Evolutionary conservation across 345 rosid genomes (phyloP), one percentile per base, ranked within the genome.

Genomic region (Atalantia buxifolia): DNA sequence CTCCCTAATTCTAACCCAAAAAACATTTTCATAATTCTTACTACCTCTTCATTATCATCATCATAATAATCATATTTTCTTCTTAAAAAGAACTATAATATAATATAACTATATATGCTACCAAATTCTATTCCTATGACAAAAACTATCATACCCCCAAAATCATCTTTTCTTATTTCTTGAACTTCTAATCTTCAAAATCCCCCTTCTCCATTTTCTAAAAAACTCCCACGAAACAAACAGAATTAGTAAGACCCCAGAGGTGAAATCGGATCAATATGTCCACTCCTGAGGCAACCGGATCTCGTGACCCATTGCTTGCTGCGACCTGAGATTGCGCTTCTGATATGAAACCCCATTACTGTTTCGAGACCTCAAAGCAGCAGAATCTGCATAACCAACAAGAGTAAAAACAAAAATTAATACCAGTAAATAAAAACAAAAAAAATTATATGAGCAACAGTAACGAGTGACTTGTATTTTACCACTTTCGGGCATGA

Each of bases 241-340:
- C 28, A 45, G 42, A 9, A 45, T 16, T 71, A 30, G 13, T 40
- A 31, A 19, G 63, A 7, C 13, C 76, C 82, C 38, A 21, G 2
- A 36, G 27, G 22, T 10, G 38, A 13, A 40, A n/a, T 21, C 12
- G 9, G 28, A 24, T 88, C 86, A 92, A 35, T 88, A 92, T 53
- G 94, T 90, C 97, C 94, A 92, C 66, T 92, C 97, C 64, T 83
- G 90, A 2, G 97, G 97, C 18, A 92, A 81, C 81, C 89, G 76
- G 72, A 81, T 77, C 67, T 89, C 92, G 1, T 22, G 75, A 64
- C 66, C 81, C 28, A 76, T 61, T 9, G 38, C 86, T 62, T 78
- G 81, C 69, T 83, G 88, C 27, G 77, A 59, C 76, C 81, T 83
- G 61, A 60, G 21, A 53, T 36, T 81, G 36, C 80, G 85, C 81